A percentile compares a stretch with the other conserved stretches of the same genome.
These are phyloP conservation scores for Penicillium sp. DNA, from an alignment of 2,329 filamentous ascomycete genomes.

Conservation along the genomic window DNA sequence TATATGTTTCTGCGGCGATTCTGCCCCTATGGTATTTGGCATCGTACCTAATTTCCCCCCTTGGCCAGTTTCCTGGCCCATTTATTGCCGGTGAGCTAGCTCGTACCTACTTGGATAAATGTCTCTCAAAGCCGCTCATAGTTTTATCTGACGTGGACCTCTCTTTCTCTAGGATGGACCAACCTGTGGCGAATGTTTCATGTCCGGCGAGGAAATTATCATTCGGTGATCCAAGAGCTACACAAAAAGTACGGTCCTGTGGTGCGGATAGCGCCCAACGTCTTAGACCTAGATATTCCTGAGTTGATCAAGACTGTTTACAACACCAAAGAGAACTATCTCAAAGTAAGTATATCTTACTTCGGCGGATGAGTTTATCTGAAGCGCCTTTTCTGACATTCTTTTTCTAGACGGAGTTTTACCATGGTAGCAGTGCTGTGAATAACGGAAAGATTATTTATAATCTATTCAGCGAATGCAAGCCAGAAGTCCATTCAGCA, in stretches of 20 bases:
- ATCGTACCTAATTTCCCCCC: slow-evolving; percentile 18
- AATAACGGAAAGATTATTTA: slow-evolving; percentile 39
- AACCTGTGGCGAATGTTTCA: slow-evolving; percentile 41
- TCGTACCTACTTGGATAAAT: neutral
- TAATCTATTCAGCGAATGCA: slow-evolving; percentile 41
- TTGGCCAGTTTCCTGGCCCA: slow-evolving; percentile 21
- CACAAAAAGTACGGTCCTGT: slow-evolving; percentile 44
- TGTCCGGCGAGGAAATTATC: slow-evolving; percentile 25
- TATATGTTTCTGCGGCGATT: neutral
- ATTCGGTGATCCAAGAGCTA: slow-evolving; percentile 31
- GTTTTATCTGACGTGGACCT: neutral
- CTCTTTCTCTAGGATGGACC: slow-evolving; percentile 28
- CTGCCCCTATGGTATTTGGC: slow-evolving; percentile 18
- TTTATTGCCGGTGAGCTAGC: slow-evolving; percentile 19
- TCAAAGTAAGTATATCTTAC: slow-evolving; percentile 10
- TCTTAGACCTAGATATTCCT: slow-evolving; percentile 40
- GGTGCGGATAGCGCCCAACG: slow-evolving; percentile 44
- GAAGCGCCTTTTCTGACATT: neutral
- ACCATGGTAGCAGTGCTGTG: slow-evolving; percentile 37
- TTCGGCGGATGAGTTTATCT: neutral
- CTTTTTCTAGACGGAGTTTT: slow-evolving; percentile 37
- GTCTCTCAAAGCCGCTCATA: neutral
- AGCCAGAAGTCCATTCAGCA: slow-evolving; percentile 34
- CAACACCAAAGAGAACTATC: slow-evolving; percentile 30
- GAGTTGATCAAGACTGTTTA: slow-evolving; percentile 42